A percentile compares a stretch with the other conserved stretches of the same genome.
These are phyloP conservation scores for Gymnopilus junonius DNA, from an alignment of 768 basidiomycete species.

Conservation along the genomic window DNA sequence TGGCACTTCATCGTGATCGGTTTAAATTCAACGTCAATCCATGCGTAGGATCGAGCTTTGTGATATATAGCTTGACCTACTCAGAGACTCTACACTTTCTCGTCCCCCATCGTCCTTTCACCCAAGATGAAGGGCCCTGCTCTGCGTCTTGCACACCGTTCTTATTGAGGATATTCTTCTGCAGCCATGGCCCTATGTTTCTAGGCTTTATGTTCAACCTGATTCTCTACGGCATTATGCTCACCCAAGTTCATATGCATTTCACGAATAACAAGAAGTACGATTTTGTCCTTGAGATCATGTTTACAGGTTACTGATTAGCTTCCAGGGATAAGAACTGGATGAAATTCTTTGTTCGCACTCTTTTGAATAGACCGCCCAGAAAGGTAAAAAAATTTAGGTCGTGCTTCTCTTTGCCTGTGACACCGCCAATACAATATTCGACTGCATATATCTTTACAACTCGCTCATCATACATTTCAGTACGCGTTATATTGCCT, in stretches of 20 bases:
- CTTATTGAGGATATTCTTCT: conserved; percentile 4
- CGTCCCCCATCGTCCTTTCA: background rate
- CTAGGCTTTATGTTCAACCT: conserved; percentile 52
- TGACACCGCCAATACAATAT: conserved; percentile 52
- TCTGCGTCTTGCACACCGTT: conserved; percentile 28
- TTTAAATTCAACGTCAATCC: background rate
- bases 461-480: conserved; percentile 50
- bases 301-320: background rate
- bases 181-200: conserved; percentile 53
- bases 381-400: no score
- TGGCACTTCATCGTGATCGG: background rate
- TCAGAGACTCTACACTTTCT: background rate
- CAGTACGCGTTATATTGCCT: conserved; percentile 31
- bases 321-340: conserved; percentile 43
- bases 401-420: conserved; percentile 47
- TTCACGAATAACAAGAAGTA: conserved; percentile 37
- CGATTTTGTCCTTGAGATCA: conserved; percentile 22
- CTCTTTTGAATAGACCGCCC: background rate
- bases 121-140: conserved; percentile 29
- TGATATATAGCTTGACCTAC: background rate
- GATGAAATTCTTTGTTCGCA: conserved; percentile 50
- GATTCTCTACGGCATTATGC: conserved; percentile 53
- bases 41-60: background rate
- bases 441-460: conserved; percentile 50
- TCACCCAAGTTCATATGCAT: conserved; percentile 52